A percentile compares a stretch with the other conserved stretches of the same genome.
phyloP scores from a whole-genome alignment of 805 yeast genomes.

The Kuraishia borneana region DNA sequence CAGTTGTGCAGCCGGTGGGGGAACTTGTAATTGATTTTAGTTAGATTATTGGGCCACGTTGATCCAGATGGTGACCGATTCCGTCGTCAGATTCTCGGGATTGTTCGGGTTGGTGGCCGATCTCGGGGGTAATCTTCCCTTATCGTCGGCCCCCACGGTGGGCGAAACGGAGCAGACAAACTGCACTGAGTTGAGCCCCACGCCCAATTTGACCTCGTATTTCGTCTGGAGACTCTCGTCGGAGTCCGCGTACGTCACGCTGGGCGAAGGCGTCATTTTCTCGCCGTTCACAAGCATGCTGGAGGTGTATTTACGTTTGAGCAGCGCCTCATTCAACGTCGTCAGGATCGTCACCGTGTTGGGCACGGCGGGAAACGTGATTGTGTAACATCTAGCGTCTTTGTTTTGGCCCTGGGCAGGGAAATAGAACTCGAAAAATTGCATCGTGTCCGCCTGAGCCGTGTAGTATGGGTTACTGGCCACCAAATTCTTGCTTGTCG shows the following conservation, averaged over 20 bases:
- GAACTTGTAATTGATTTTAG: constrained; percentile 5
- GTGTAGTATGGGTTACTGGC: constrained; percentile 11
- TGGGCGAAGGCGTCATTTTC: constrained; percentile 28
- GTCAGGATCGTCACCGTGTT: constrained; percentile 33
- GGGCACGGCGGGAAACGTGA: constrained; percentile 35
- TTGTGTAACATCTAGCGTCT: constrained; percentile 22
- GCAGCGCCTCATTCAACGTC: constrained; percentile 28
- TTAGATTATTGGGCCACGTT: constrained; percentile 18
- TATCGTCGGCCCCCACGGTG: constrained; percentile 7
- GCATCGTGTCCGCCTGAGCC: constrained; percentile 3
- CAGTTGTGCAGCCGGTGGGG: constrained; percentile 6
- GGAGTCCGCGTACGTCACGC: constrained; percentile 21
- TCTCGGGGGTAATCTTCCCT: constrained; percentile 9
- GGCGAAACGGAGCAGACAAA: constrained; percentile 24
- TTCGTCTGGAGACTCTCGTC: constrained; percentile 11
- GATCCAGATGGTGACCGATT: constrained; percentile 27
- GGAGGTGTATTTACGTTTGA: constrained; percentile 24
- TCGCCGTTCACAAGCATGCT: constrained; percentile 33
- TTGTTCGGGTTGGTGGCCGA: constrained; percentile 7
- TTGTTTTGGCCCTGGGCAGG: constrained; percentile 11
- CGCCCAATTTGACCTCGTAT: constrained; percentile 33
- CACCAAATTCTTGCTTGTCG: constrained; percentile 15
- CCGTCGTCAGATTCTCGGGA: constrained; percentile 15
- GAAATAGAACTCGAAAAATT: constrained; percentile 15
- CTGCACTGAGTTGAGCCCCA: constrained; percentile 34